Evolutionary conservation across 1,139 yeast species (phyloP).

Genomic region (Magnusiomyces tetraspermus): DNA sequence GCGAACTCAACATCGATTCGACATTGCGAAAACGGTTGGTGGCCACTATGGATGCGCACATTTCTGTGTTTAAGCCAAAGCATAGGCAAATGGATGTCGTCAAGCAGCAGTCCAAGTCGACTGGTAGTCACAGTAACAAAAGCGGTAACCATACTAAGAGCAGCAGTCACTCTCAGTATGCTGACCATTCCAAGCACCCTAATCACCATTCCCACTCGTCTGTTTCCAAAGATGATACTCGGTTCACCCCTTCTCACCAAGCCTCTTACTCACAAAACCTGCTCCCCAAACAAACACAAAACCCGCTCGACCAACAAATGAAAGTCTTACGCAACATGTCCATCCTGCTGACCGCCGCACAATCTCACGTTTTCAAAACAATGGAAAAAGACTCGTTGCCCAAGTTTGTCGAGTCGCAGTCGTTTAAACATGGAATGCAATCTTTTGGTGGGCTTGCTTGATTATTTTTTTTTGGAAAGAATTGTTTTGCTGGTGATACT

Average conservation of each 20-base stretch:
- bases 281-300: background rate
- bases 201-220: background rate
- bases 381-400: constrained; percentile 71
- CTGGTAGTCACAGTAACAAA: background rate
- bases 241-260: background rate
- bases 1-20: constrained; percentile 62
- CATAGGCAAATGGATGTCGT: too few relatives aligned
- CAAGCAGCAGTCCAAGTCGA: background rate
- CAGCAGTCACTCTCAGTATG: background rate
- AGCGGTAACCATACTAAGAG: background rate
- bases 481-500: too few relatives aligned
- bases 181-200: background rate
- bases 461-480: too few relatives aligned
- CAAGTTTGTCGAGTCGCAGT: constrained; percentile 45
- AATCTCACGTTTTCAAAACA: constrained; percentile 43
- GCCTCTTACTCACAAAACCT: background rate
- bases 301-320: background rate
- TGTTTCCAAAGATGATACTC: background rate
- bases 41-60: constrained; percentile 35
- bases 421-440: background rate
- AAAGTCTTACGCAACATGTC: background rate
- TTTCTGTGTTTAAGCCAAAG: background rate
- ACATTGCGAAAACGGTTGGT: constrained; percentile 43
- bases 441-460: too few relatives aligned
- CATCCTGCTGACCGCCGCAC: constrained; percentile 21